Percentiles rank a stretch among this genome's conserved stretches.
phyloP scores from a whole-genome alignment of 306 rosid genomes.

The Vigna angularis region DNA sequence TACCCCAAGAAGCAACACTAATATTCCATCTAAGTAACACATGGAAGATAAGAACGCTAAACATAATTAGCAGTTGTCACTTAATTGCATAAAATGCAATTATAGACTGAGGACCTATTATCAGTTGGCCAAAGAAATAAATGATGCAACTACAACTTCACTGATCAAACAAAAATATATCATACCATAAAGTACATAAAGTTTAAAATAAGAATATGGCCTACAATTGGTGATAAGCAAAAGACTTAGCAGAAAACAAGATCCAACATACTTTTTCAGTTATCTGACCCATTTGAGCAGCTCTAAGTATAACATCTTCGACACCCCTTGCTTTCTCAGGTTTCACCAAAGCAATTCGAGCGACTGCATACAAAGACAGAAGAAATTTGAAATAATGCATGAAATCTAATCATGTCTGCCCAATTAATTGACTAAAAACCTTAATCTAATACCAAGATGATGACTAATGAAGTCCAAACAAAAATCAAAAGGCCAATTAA shows the following conservation, averaged over 20 bases:
- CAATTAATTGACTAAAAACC: background rate
- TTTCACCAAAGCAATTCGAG: conserved; percentile 98
- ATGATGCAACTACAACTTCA: background rate
- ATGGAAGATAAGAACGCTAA: conserved; percentile 17
- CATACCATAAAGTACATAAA: background rate
- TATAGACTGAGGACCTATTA: conserved; percentile 31
- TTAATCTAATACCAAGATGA: background rate
- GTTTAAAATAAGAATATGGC: conserved; percentile 3
- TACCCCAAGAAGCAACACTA: background rate
- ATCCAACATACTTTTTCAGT: conserved; percentile 71
- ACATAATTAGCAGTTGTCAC: conserved; percentile 3
- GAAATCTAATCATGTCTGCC: background rate
- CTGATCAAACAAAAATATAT: background rate
- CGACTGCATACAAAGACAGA: conserved; percentile 45
- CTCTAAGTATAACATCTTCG: conserved; percentile 93
- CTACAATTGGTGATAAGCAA: conserved; percentile 28
- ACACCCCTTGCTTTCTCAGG: conserved; percentile 98
- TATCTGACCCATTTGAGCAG: conserved; percentile 96
- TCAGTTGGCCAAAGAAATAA: conserved; percentile 15
- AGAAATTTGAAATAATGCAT: conserved; percentile 14
- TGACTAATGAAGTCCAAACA: background rate
- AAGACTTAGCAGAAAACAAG: conserved; percentile 18
- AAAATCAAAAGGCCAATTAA: background rate
- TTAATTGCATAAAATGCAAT: background rate
- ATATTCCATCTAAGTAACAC: conserved; percentile 26